Evolutionary conservation across 108 stramenopile genomes (phyloP), one percentile per base, ranked within the genome.

Genomic region (Nitzschia sp.): DNA sequence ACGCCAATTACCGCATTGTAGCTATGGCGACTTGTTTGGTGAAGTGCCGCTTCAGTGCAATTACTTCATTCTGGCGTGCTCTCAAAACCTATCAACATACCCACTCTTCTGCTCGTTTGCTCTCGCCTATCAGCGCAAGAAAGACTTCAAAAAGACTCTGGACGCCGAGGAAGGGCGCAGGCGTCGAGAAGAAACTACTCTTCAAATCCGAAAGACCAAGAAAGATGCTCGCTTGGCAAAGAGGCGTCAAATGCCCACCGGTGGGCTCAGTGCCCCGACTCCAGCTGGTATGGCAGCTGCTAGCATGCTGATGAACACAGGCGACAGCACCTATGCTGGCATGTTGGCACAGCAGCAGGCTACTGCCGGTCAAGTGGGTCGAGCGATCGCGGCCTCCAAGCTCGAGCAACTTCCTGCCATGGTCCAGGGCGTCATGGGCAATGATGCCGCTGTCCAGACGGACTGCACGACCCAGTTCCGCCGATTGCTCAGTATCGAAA

Each of bases 161-260:
- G 96, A 97, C 65, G 68, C 85, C 15, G 96, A 97, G 58, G 98
- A 98, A 49, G 89, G 91, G 28, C 96, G 98, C 66, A 79, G 96
- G 24, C 81, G 92, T 46, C 91, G 97, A 5, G 95, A 96, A 70
- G 97, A 99, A 72, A 99, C 97, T 6, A 96, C 96, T 19, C 78
- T 99, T 36, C 97, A 99, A 84, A 92, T 99, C 55, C 95, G 98
- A 27, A 98, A 98, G 70, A 87, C 85, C 56, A 99, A 98, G 82
- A 97, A 97, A 79, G 98, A 98, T 70, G 96, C 93, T 58, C 92
- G 91, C 26, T 61, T 99, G 62, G 91, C 93, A 68, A 97, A 99
- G 83, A 85, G 98, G 51, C 85, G 98, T 54, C 90, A 92, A 69
- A 90, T 91, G 88, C 82, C 79, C 9, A 53, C 68, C 0, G 81